These are phyloP conservation scores for Quercus tomentella DNA, from an alignment of 331 rosid genomes.

Conservation along the genomic window DNA sequence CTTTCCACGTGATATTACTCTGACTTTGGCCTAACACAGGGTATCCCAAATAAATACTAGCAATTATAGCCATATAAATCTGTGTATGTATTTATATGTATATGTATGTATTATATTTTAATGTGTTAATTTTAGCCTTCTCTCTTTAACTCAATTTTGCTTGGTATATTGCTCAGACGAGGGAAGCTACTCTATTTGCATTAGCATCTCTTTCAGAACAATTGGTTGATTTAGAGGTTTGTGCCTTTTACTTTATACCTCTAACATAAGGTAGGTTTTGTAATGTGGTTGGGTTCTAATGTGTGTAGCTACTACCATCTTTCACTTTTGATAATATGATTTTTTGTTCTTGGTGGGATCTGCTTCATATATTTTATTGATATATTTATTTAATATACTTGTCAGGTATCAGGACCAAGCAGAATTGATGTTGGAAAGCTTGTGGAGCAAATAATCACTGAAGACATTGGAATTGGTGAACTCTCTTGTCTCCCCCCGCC, in stretches of 20 bases:
- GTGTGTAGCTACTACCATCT: conserved; percentile 15
- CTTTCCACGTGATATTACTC: background rate
- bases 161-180: conserved; percentile 52
- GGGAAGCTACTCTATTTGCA: conserved; percentile 86
- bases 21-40: background rate
- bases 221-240: conserved; percentile 72
- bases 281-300: conserved; percentile 1
- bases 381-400: conserved; percentile 5
- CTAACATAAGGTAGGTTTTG: background rate
- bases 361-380: background rate
- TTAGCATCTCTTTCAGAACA: conserved; percentile 79
- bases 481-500: background rate
- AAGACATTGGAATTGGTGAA: conserved; percentile 62
- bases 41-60: background rate
- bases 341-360: conserved; percentile 19
- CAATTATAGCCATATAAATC: too few relatives aligned
- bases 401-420: conserved; percentile 51
- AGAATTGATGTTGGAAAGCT: conserved; percentile 43
- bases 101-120: background rate
- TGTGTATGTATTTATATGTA: background rate
- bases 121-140: conserved; percentile 1
- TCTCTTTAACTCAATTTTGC: conserved; percentile 19
- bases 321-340: background rate
- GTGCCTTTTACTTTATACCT: conserved; percentile 16
- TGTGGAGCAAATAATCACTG: conserved; percentile 62